Percentiles rank a stretch among this genome's conserved stretches.
Evolutionary conservation across 768 basidiomycete genomes (phyloP).

Genomic region (Lactifluus subvellereus): DNA sequence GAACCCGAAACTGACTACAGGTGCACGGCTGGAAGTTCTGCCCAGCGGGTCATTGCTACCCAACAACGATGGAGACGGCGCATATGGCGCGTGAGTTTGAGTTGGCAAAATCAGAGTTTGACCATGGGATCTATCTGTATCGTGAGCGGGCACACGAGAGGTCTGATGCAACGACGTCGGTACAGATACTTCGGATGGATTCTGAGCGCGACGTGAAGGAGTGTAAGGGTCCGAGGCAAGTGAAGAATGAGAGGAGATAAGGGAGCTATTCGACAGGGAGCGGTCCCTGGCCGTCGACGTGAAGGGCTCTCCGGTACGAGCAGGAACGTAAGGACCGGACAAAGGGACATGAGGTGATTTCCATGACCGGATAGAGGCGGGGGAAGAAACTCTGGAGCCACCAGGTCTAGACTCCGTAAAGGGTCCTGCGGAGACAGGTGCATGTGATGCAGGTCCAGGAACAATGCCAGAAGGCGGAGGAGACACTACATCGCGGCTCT

Average conservation of each 20-base stretch:
- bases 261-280: conserved; percentile 43
- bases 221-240: conserved; percentile 34
- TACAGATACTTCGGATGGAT: conserved; percentile 6
- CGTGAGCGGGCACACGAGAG: conserved; percentile 6
- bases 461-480: conserved; percentile 12
- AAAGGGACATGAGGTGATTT: conserved; percentile 16
- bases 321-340: conserved; percentile 26
- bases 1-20: conserved; percentile 86
- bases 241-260: conserved; percentile 32
- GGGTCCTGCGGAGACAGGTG: conserved; percentile 25
- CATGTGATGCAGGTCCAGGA: conserved; percentile 23
- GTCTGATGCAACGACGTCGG: conserved; percentile 6
- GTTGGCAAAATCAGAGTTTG: conserved; percentile 29
- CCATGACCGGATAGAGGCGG: conserved; percentile 19
- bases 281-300: conserved; percentile 26
- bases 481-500: conserved; percentile 8
- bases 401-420: conserved; percentile 19
- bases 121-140: conserved; percentile 16
- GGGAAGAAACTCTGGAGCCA: conserved; percentile 25
- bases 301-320: background rate
- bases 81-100: conserved; percentile 54
- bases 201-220: conserved; percentile 31
- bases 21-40: conserved; percentile 64
- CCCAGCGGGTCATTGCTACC: conserved; percentile 80
- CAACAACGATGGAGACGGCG: conserved; percentile 77